These are phyloP conservation scores for Penicillium parvum DNA, from an alignment of 495 filamentous ascomycete genomes.

Conservation along the genomic window DNA sequence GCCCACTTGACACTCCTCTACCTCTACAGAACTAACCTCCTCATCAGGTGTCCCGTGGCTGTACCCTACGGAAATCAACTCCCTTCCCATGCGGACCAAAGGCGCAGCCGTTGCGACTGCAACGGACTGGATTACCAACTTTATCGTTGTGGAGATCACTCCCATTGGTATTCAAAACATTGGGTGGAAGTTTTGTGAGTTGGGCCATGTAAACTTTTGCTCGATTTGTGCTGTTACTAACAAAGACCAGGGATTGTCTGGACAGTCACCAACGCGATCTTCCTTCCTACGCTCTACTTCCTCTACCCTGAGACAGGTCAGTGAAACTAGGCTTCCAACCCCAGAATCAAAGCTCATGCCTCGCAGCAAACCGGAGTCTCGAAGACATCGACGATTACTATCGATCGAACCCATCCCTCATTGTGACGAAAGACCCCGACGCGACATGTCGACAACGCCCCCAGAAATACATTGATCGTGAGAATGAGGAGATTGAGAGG, in stretches of 20 bases:
- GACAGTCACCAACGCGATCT: slow-evolving; percentile 52
- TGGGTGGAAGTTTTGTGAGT: slow-evolving; percentile 45
- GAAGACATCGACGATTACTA: slow-evolving; percentile 47
- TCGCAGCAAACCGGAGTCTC: slow-evolving; percentile 37
- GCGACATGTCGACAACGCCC: slow-evolving; percentile 25
- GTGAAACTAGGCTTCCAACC: neutral
- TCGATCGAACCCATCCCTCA: slow-evolving; percentile 38
- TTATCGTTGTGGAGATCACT: slow-evolving; percentile 57
- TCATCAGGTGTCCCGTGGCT: slow-evolving; percentile 59
- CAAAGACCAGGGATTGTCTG: slow-evolving; percentile 44
- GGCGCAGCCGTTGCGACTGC: slow-evolving; percentile 55
- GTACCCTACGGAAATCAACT: slow-evolving; percentile 61
- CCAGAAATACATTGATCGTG: slow-evolving; percentile 29
- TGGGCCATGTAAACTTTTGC: neutral
- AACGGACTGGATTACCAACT: slow-evolving; percentile 59
- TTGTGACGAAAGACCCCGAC: slow-evolving; percentile 37
- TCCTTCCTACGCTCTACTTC: slow-evolving; percentile 58
- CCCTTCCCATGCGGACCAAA: slow-evolving; percentile 53
- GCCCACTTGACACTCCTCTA: too few species aligned
- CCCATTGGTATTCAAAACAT: slow-evolving; percentile 54
- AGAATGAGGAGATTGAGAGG: slow-evolving; percentile 22
- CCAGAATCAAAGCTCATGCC: too few species aligned
- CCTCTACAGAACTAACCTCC: too few species aligned
- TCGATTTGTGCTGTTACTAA: neutral
- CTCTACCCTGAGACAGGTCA: slow-evolving; percentile 57